Evolutionary conservation across 331 rosid genomes (phyloP).

Genomic region (Quercus phellos): DNA sequence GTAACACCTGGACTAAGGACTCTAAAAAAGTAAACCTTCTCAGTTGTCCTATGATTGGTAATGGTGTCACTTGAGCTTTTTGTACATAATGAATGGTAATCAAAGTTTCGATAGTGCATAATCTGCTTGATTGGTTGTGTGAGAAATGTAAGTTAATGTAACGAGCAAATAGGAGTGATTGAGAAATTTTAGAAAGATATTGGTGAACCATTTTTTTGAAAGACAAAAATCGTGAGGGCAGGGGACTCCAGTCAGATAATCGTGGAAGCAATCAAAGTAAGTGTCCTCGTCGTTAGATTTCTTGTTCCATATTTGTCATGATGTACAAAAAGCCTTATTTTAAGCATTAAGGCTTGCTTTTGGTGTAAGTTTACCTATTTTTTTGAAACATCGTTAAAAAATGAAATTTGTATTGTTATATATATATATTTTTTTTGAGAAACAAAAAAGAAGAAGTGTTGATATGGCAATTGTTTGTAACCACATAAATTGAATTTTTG

Average conservation of each 20-base stretch:
- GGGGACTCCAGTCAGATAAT: not conserved
- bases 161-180: conserved; percentile 17
- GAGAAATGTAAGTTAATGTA: conserved; percentile 15
- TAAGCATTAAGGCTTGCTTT: not conserved
- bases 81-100: conserved; percentile 39
- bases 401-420: too few relatives aligned
- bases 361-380: not conserved
- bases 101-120: conserved; percentile 21
- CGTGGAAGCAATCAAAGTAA: conserved; percentile 13
- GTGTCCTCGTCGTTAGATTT: conserved; percentile 3
- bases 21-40: not conserved
- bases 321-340: not conserved
- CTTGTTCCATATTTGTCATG: not conserved
- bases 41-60: conserved; percentile 5
- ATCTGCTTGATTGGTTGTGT: conserved; percentile 28
- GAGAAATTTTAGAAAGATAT: not conserved
- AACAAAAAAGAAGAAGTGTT: too few relatives aligned
- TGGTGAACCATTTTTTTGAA: not conserved
- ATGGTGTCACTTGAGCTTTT: conserved; percentile 15
- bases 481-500: too few relatives aligned
- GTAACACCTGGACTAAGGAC: conserved; percentile 12
- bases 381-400: not conserved
- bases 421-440: too few relatives aligned
- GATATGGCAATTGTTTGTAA: too few relatives aligned
- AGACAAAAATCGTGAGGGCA: not conserved